phyloP scores from a whole-genome alignment of 2,329 filamentous ascomycete genomes.

The Colletotrichum sp. region DNA sequence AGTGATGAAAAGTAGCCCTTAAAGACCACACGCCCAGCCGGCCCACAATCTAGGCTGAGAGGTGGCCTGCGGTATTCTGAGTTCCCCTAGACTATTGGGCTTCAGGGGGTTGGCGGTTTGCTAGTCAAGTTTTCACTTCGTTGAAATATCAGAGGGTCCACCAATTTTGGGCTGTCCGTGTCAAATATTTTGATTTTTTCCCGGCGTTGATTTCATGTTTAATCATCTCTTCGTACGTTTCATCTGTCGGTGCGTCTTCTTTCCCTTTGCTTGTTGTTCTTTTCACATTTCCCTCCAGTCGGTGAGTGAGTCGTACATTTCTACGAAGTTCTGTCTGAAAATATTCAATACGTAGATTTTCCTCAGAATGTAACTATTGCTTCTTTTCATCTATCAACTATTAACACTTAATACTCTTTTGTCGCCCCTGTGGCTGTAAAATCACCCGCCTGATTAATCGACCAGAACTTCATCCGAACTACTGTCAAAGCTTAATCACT shows the following conservation, averaged over 20 bases:
- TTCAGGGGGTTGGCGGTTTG: not conserved
- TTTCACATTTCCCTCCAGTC: not conserved
- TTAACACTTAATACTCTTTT: accelerated
- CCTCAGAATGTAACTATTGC: accelerated
- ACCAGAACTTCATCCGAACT: not conserved
- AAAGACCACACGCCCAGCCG: not conserved
- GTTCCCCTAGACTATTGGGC: not conserved
- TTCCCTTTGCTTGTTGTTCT: not conserved
- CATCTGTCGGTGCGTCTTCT: accelerated
- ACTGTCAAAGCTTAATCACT: not conserved
- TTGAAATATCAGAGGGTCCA: not conserved
- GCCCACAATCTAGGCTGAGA: not conserved
- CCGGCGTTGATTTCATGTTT: no score
- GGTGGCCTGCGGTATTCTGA: not conserved
- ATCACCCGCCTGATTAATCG: accelerated
- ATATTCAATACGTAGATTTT: accelerated
- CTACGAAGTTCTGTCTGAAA: accelerated
- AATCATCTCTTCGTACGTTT: not conserved
- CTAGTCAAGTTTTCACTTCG: not conserved
- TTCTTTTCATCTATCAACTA: accelerated
- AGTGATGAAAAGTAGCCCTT: not conserved
- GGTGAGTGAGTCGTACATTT: not conserved
- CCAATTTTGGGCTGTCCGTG: no score
- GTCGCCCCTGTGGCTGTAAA: accelerated
- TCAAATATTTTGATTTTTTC: no score